Conservation (phyloP, 2,329 filamentous ascomycete species). For the Cercospora citrullina region DNA sequence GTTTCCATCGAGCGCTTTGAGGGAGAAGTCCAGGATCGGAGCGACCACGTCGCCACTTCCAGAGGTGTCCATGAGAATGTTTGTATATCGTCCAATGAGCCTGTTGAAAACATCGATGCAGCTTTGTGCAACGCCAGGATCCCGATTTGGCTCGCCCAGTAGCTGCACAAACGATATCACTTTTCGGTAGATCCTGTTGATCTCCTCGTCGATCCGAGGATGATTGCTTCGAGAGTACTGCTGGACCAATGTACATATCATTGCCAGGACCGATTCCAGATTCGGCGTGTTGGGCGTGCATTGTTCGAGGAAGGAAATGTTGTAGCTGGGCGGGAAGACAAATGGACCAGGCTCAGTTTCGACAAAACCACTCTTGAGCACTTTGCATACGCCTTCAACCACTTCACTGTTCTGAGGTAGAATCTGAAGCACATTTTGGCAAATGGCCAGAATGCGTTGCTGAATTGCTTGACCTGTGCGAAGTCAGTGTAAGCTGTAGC, state of each 20-base stretch:
- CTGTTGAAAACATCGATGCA: conserved; percentile 71
- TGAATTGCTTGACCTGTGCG: conserved; percentile 47
- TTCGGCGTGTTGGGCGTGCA: conserved; percentile 62
- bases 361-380: conserved; percentile 72
- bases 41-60: conserved; percentile 49
- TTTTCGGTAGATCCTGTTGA: conserved; percentile 60
- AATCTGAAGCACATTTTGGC: conserved; percentile 53
- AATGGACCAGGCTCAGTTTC: conserved; percentile 75
- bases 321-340: conserved; percentile 66
- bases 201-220: conserved; percentile 50
- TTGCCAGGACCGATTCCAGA: conserved; percentile 68
- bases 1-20: conserved; percentile 67
- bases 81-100: conserved; percentile 61
- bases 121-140: conserved; percentile 71
- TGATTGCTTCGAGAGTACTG: conserved; percentile 43
- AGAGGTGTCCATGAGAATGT: conserved; percentile 63
- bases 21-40: conserved; percentile 66
- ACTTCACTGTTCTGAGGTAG: conserved; percentile 66
- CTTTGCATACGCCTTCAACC: conserved; percentile 68
- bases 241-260: conserved; percentile 66
- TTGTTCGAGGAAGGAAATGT: conserved; percentile 61
- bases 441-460: conserved; percentile 50
- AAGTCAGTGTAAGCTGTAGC: neutral
- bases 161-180: conserved; percentile 62
- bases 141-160: conserved; percentile 62